These are phyloP conservation scores for Pseudonectria buxi DNA, from an alignment of 2,329 filamentous ascomycete genomes.

Conservation along the genomic window DNA sequence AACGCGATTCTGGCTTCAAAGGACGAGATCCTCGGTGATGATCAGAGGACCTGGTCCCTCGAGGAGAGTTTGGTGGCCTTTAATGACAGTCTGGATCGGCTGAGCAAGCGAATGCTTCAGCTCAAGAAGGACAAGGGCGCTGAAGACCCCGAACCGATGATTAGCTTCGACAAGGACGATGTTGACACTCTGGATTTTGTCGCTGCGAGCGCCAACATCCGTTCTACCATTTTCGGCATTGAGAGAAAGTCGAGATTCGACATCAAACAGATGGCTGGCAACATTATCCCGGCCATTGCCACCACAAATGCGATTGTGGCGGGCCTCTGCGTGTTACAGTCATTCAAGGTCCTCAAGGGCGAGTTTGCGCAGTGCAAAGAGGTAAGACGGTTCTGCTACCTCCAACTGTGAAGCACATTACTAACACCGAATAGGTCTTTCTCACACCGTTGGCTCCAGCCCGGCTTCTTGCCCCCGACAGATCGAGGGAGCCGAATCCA, in stretches of 20 bases:
- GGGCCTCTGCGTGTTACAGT: constrained; percentile 82
- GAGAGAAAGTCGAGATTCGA: constrained; percentile 87
- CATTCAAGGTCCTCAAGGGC: constrained; percentile 79
- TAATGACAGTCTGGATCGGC: constrained; percentile 69
- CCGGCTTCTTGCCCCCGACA: constrained; percentile 52
- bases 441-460: constrained; percentile 60
- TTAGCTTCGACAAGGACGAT: constrained; percentile 96
- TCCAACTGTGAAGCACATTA: too few relatives aligned
- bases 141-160: constrained; percentile 52
- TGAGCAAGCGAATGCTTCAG: constrained; percentile 66
- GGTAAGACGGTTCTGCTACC: constrained; percentile 33
- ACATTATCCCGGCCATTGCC: constrained; percentile 97
- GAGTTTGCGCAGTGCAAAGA: constrained; percentile 69
- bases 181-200: constrained; percentile 94
- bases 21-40: constrained; percentile 53
- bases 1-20: constrained; percentile 41
- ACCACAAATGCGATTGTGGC: constrained; percentile 97
- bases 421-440: constrained; percentile 53
- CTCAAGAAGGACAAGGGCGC: constrained; percentile 46
- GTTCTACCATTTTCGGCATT: constrained; percentile 84
- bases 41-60: constrained; percentile 73
- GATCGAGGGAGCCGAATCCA: constrained; percentile 60
- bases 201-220: constrained; percentile 79
- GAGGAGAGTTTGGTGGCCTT: constrained; percentile 83
- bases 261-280: constrained; percentile 98